These are phyloP conservation scores for Oryza glaberrima DNA, from an alignment of 176 grass and related monocot species.

Conservation along the genomic window DNA sequence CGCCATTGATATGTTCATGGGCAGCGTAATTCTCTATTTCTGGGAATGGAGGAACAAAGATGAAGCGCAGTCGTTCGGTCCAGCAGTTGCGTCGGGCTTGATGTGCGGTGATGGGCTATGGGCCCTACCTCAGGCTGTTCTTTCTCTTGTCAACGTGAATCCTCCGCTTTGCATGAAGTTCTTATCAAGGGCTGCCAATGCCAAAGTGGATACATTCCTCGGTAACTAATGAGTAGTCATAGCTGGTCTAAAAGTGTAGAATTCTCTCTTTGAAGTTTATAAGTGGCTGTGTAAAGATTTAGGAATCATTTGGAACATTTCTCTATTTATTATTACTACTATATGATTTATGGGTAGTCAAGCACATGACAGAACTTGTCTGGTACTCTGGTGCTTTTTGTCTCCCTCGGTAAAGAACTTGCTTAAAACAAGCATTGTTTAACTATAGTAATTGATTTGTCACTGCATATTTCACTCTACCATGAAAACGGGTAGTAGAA, in stretches of 20 bases:
- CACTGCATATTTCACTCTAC: background rate
- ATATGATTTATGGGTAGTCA: background rate
- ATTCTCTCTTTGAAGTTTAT: background rate
- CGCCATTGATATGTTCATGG: conserved; percentile 64
- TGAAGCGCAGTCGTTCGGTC: conserved; percentile 42
- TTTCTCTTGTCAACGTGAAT: conserved; percentile 56
- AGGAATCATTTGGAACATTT: background rate
- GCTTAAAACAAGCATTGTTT: too few relatives aligned
- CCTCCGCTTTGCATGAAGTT: conserved; percentile 80
- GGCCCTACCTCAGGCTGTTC: conserved; percentile 56
- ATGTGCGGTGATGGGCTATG: conserved; percentile 67
- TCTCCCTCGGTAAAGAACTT: background rate
- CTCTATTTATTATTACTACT: background rate
- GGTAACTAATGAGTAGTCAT: conserved; percentile 21
- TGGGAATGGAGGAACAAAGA: conserved; percentile 57
- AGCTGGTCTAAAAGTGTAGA: background rate
- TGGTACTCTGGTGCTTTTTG: background rate
- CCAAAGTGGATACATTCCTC: conserved; percentile 57
- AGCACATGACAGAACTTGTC: background rate
- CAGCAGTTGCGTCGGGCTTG: conserved; percentile 56
- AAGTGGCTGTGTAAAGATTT: conserved; percentile 21
- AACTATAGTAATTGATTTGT: background rate
- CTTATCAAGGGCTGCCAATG: conserved; percentile 50
- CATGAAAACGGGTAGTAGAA: background rate
- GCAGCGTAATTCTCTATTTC: conserved; percentile 46